phyloP scores from a whole-genome alignment of 495 filamentous ascomycete genomes.

The Penicillium cosmopolitanum region DNA sequence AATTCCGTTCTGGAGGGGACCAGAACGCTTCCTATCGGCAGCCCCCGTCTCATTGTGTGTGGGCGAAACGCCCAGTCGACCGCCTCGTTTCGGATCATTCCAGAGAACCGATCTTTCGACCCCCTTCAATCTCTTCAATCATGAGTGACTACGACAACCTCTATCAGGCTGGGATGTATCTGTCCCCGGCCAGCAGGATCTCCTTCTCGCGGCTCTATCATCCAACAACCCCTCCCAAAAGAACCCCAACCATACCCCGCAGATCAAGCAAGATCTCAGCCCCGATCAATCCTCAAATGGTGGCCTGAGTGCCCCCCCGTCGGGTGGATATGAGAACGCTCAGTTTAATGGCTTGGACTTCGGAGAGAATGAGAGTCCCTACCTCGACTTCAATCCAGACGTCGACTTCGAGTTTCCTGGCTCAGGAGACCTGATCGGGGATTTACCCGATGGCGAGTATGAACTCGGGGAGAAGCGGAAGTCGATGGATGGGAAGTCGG shows the following conservation, averaged over 20 bases:
- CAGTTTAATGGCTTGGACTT: slow-evolving; percentile 48
- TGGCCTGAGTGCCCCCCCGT: slow-evolving; percentile 51
- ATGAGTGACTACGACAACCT: slow-evolving; percentile 46
- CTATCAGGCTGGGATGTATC: slow-evolving; percentile 58
- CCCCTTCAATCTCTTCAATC: slow-evolving; percentile 6
- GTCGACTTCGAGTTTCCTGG: slow-evolving; percentile 69
- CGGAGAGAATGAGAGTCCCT: slow-evolving; percentile 73
- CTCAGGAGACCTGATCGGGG: slow-evolving; percentile 71
- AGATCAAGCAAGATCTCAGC: slow-evolving; percentile 35
- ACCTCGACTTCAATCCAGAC: slow-evolving; percentile 79
- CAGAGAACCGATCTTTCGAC: neutral
- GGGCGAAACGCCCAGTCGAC: slow-evolving; percentile 24
- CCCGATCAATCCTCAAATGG: slow-evolving; percentile 39
- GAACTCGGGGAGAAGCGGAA: slow-evolving; percentile 70
- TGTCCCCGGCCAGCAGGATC: slow-evolving; percentile 85
- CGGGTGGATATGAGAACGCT: slow-evolving; percentile 54
- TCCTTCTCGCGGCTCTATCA: slow-evolving; percentile 83
- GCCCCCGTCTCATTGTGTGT: slow-evolving; percentile 7
- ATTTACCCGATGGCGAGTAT: slow-evolving; percentile 64
- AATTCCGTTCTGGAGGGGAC: slow-evolving; percentile 1
- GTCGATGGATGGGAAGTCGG: slow-evolving; percentile 71
- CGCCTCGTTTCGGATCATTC: slow-evolving; percentile 9
- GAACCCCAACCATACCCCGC: slow-evolving; percentile 30
- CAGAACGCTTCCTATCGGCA: neutral
- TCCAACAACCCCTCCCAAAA: slow-evolving; percentile 64